Conservation (phyloP, 2,329 filamentous ascomycete genomes). For the Sordariomycetes sp. region DNA sequence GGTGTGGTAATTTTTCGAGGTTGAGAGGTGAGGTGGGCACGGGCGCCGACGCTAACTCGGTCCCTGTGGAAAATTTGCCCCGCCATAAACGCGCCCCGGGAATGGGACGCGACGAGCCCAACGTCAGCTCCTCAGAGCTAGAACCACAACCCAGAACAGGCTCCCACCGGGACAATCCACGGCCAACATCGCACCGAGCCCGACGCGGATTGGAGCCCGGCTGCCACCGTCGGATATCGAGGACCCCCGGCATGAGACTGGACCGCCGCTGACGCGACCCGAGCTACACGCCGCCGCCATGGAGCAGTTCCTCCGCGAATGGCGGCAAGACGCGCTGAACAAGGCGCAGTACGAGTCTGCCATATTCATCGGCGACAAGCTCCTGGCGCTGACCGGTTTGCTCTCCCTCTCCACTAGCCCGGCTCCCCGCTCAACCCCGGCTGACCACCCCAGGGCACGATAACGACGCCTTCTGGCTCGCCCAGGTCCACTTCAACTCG, state of each 20-base stretch:
- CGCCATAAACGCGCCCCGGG: background rate
- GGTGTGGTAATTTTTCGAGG: background rate
- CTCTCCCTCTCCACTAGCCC: background rate
- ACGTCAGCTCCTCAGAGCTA: background rate
- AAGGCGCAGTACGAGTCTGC: constrained; percentile 94
- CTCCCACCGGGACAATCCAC: no score
- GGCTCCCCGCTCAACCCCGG: background rate
- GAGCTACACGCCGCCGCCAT: constrained; percentile 31
- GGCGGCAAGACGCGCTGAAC: constrained; percentile 90
- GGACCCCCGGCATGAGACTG: background rate
- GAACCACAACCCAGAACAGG: background rate
- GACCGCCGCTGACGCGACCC: background rate
- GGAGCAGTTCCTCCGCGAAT: constrained; percentile 87
- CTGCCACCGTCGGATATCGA: background rate
- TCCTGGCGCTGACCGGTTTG: constrained; percentile 83
- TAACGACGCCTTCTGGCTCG: constrained; percentile 90
- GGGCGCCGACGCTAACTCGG: background rate
- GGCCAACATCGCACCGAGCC: no score
- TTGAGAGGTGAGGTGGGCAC: no score
- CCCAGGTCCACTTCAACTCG: constrained; percentile 93
- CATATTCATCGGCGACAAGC: constrained; percentile 94
- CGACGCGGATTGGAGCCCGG: no score
- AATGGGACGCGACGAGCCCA: background rate
- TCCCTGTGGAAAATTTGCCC: background rate
- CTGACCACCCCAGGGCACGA: constrained; percentile 55